Percentiles rank a stretch among this genome's conserved stretches.
Evolutionary conservation across 208 protist genomes (phyloP).

Genomic region (Acanthamoeba divionensis): DNA sequence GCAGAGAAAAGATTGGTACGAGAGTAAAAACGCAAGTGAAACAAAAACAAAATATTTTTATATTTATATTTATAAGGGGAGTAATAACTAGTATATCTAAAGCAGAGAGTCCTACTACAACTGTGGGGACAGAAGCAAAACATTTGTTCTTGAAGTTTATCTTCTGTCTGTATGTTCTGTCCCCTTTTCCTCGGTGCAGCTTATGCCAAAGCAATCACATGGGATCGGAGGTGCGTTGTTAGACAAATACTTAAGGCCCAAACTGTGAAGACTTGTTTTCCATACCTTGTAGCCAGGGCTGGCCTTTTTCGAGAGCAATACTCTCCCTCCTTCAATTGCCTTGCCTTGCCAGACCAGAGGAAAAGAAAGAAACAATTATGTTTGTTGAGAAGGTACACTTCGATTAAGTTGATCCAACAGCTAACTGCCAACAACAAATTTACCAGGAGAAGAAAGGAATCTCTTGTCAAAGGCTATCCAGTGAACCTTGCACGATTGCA

Average conservation of each 20-base stretch:
- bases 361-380: background rate
- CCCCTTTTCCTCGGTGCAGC: constrained; percentile 45
- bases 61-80: too few relatives aligned
- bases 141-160: background rate
- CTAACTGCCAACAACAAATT: background rate
- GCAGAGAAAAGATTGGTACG: background rate
- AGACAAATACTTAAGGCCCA: background rate
- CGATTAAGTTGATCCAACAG: background rate
- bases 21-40: background rate
- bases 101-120: constrained; percentile 9
- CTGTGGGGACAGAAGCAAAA: background rate
- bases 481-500: background rate
- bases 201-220: background rate
- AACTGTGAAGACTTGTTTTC: background rate
- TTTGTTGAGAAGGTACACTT: background rate
- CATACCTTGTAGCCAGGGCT: constrained; percentile 31
- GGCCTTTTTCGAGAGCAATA: background rate
- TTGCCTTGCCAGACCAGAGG: background rate
- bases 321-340: background rate
- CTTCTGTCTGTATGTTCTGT: background rate
- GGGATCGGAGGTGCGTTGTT: background rate
- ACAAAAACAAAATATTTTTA: too few relatives aligned
- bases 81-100: background rate
- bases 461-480: constrained; percentile 42
- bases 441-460: background rate